phyloP scores from a whole-genome alignment of 352 stramenopile species.

The Pythium monospermum region DNA sequence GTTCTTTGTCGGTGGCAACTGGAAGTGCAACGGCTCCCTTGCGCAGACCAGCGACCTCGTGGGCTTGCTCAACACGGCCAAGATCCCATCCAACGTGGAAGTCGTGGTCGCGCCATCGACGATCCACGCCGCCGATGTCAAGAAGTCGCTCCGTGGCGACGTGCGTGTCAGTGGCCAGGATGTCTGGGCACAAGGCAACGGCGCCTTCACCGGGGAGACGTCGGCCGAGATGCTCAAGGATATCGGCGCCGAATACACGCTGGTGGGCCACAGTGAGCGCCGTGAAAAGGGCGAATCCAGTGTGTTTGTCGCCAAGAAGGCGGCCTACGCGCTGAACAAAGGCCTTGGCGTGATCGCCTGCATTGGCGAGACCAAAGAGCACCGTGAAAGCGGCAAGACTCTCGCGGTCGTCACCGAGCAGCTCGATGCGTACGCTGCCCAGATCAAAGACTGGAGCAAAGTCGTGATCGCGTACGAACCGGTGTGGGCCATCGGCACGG shows the following conservation, averaged over 20 bases:
- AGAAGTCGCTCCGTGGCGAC: slow-evolving; percentile 52
- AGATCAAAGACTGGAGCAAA: slow-evolving; percentile 91
- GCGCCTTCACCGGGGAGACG: slow-evolving; percentile 97
- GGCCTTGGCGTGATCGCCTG: slow-evolving; percentile 95
- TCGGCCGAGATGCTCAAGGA: slow-evolving; percentile 97
- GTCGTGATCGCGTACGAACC: slow-evolving; percentile 97
- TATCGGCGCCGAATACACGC: slow-evolving; percentile 92
- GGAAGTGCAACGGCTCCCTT: slow-evolving; percentile 95
- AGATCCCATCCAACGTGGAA: slow-evolving; percentile 83
- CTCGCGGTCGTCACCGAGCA: slow-evolving; percentile 93
- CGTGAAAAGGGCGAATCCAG: slow-evolving; percentile 91
- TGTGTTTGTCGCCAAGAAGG: slow-evolving; percentile 92
- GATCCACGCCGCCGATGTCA: slow-evolving; percentile 83
- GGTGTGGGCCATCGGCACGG: slow-evolving; percentile 98
- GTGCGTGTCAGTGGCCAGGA: slow-evolving; percentile 90
- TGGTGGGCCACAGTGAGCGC: slow-evolving; percentile 96
- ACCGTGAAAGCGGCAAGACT: slow-evolving; percentile 91
- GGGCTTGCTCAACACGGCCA: slow-evolving; percentile 77
- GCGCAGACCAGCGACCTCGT: slow-evolving; percentile 65
- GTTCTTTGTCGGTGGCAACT: slow-evolving; percentile 99
- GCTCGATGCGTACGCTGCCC: slow-evolving; percentile 87
- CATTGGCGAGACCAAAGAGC: slow-evolving; percentile 95
- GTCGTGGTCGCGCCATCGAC: slow-evolving; percentile 96
- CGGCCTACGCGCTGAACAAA: slow-evolving; percentile 89
- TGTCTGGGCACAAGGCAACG: slow-evolving; percentile 93